Base-by-base conservation (phyloP, 441 rosid genomes). In the Populus hybrid region DNA sequence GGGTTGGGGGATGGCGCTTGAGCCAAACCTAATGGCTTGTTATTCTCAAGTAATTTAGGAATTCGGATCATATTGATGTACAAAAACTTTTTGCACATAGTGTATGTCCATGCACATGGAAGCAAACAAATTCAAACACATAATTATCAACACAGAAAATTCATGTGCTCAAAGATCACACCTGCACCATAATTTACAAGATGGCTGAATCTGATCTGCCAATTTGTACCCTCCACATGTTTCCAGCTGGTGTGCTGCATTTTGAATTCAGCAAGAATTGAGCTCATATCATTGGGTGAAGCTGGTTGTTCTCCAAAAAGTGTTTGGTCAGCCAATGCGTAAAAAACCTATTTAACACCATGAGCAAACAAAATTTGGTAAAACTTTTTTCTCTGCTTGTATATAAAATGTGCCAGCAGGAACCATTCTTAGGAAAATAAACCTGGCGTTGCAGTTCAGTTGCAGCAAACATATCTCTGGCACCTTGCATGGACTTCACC, bases 361-460 rank as follows among this genome's bases (percentile, higher is more conserved):
- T 78, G 76, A 26, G 68, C 32, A 80, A 77, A 81, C 35, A 75
- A 67, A 75, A 69, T 35, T 65, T 10, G 74, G 80, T 76, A 30
- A 73, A 6, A 66, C 64, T 73, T 40, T 72, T 71, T 36, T 16
- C 11, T 35, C 28, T 16, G 8, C 34, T 10, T 26, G 14, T 10
- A 46, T 5, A 70, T 67, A 46, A 35, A 21, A 63, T 8, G 40
- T 73, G 73, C 73, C 66, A 67, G 42, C 69, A 77, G 8, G 75
- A 53, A 78, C 73, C 36, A 64, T 21, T 69, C 76, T 61, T 16
- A 74, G 24, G 23, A 79, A 42, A 42, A 71, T 40, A 75, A 70
- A 96, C 99, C 98, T 94, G 98, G n/a, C 95, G 95, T 77, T 96
- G 99, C 87, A 96, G 73, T 82, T 94, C 99, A n/a, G 99, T 96